Base-by-base conservation (phyloP, 805 yeast species). In the Candida pseudoglaebosa region DNA sequence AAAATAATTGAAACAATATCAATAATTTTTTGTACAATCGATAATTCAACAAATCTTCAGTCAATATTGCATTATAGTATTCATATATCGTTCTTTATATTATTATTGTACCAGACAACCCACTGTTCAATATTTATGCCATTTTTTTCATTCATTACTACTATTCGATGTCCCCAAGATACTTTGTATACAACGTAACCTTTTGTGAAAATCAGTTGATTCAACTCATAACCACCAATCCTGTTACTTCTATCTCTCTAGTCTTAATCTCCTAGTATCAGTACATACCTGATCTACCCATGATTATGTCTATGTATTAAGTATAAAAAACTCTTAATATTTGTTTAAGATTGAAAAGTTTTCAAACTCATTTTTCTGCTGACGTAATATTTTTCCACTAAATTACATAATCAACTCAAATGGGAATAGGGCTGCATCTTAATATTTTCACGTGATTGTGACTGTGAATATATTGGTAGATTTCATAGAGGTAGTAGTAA, bases 221-320 rank as follows among this genome's bases (percentile, higher is more conserved):
- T 22, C 24, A 22, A 7, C 7, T 7, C 10, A 22, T 22, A 22
- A 8, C 24, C 10, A 22, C 7, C 24, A 22, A 26, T 12, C 6
- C 19, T 9, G 26, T 22, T 22, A 8, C 26, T 22, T 12, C 26
- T 8, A 22, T 8, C 26, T 22, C 26, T 22, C 29, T 21, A 21
- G 6, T 6, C 9, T 21, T 21, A 6, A 21, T 21, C 6, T 21
- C 24, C 24, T 21, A 6, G 6, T 7, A 21, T 10, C 21, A 24
- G 36, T 41, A 77, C 82, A 70, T 77, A 77, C 82, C 83, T 62
- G 82, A 73, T 67, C 71, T 77, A 73, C 78, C 82, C 83, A 78
- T 78, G 70, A 56, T 69, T 53, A 49, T 45, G 54, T 51, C 46
- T 47, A 42, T 22, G 36, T 33, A 22, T 21, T 13, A 19, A 19